Base-by-base conservation (phyloP, 192 early-diverging fungal species). In the Umbelopsis sp. region DNA sequence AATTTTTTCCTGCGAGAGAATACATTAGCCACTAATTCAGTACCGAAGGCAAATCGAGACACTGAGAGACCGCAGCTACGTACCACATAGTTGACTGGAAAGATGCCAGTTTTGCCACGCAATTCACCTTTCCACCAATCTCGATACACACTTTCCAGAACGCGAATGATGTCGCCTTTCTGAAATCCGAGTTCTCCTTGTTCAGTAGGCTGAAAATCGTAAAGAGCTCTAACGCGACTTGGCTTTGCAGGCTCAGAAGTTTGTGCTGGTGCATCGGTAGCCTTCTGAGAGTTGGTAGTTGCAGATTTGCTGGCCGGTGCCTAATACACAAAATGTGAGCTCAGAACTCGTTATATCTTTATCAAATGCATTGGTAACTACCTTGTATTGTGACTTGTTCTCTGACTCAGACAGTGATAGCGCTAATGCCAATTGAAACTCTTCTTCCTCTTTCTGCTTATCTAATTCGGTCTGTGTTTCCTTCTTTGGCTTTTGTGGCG, bases 121-220 rank as follows among this genome's bases (percentile, higher is more conserved):
- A 91, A 78, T 76, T 93, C 89, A 23, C 97, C 98, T 73, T 94
- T 93, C 97, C 97, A 99, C 98, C 98, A 99, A 78, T 99, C 98
- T 68, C 93, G 90, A 83, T 95, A 99, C 10, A 95, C 93, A 67
- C 90, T 92, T 72, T 98, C 97, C 72, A 94, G 74, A 22, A 99
- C 98, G 12, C 87, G 84, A 66, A 98, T 88, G 46, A 98, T 85
- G 66, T 98, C 96, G 65, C 93, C 94, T 49, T 90, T 88, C 52
- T 84, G 84, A 67, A 99, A 93, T 13, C 91, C 91, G 22, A 99
- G 88, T 76, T 99, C 98, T 30, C 95, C 95, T 47, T 86, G 82
- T 70, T 98, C 95, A 1, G 92, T 90, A 7, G 94, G 92, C 45
- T 85, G 78, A 75, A 97, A 99, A 71, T 99, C 98, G 73, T 95